Evolutionary conservation across 257 asterid genomes (phyloP).

Genomic region (Nicotiana sylvestris): DNA sequence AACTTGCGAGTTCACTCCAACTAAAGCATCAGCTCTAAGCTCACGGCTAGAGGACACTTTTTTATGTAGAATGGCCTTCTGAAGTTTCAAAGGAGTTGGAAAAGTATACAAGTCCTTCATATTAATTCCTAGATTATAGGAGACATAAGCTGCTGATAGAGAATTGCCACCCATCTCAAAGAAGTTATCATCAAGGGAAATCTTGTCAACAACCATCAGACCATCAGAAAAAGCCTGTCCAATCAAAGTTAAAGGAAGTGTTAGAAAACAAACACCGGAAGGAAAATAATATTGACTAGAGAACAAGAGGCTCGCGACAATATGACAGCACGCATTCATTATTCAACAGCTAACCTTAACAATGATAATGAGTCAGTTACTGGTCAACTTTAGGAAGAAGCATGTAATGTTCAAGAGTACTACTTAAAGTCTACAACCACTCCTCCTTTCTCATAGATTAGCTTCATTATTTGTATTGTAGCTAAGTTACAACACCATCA

Average conservation of each 20-base stretch:
- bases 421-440: not conserved
- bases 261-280: constrained; percentile 9
- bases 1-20: constrained; percentile 26
- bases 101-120: constrained; percentile 68
- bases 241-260: constrained; percentile 1
- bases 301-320: not conserved
- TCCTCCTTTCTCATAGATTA: not conserved
- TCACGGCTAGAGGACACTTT: constrained; percentile 28
- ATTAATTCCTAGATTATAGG: constrained; percentile 73
- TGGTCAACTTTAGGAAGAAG: not conserved
- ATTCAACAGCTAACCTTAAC: not conserved
- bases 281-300: not conserved
- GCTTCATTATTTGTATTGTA: not conserved
- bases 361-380: not conserved
- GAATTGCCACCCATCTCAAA: constrained; percentile 90
- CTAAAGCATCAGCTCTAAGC: constrained; percentile 24
- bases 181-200: constrained; percentile 62
- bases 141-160: constrained; percentile 74
- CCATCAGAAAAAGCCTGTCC: constrained; percentile 74
- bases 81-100: constrained; percentile 74
- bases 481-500: not conserved
- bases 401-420: constrained; percentile 1
- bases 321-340: not conserved
- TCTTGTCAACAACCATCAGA: constrained; percentile 58
- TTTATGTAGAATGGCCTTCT: constrained; percentile 42